Evolutionary conservation across 306 rosid species (phyloP), one percentile per base, ranked within the genome.

Genomic region (Prunus davidiana): DNA sequence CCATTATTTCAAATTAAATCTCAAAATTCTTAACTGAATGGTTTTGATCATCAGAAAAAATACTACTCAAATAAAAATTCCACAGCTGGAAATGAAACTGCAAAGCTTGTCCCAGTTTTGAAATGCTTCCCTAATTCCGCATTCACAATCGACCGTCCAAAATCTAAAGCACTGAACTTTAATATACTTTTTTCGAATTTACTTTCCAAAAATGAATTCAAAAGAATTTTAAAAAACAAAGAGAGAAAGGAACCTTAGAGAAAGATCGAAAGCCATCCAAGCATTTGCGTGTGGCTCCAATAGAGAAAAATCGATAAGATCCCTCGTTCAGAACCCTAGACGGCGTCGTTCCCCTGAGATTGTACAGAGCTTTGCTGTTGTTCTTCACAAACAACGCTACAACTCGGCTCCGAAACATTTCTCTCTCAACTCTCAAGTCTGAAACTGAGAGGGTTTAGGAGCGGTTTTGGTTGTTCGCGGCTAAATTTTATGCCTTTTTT

Each of bases 401-500:
- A 41, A 30, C 69, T 69, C 69, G 73, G 68, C 63, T 81, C 72
- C 80, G 77, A 62, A 75, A 81, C 80, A 81, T 75, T 5, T 47
- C 60, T 52, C 51, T 72, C 46, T 38, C 4, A 11, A 18, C 14
- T 75, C 63, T 22, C 5, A 32, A 14, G 34, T 69, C 63, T 1
- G 46, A 68, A 47, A 22, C 73, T 15, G 13, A 25, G 18, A 4
- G 34, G 64, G 65, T 60, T 60, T 60, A 56, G 28, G 47, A 64
- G 68, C 46, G 22, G 46, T 64, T 64, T 20, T 56, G 28, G 62
- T 56, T 9, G 62, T 56, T 2, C 27, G 27, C 5, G 28, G 28
- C 15, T n/a, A 4, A 30, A 52, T 56, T 2, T 20, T n/a, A 20
- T 9, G 62, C 27, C 8, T 14, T 4, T 0, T 52, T 15, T 5